phyloP scores from a whole-genome alignment of 2,329 filamentous ascomycete species.

The Trichoderma pleuroti region DNA sequence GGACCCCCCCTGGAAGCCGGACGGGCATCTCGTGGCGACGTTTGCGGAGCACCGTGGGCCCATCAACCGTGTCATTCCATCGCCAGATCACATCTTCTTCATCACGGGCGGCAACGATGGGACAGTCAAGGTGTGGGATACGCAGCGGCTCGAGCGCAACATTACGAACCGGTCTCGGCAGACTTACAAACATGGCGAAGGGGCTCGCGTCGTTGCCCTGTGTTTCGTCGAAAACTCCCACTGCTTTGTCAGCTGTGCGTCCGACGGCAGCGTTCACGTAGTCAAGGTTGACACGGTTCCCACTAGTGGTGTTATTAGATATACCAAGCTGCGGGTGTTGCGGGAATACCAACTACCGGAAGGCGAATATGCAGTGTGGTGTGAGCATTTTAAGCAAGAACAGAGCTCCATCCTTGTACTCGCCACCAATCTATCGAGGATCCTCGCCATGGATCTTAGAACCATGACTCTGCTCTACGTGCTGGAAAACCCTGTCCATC shows the following conservation, averaged over 20 bases:
- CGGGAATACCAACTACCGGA: constrained; percentile 74
- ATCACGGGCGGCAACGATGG: constrained; percentile 91
- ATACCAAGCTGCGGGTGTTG: constrained; percentile 72
- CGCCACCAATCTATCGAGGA: constrained; percentile 78
- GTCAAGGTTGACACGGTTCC: constrained; percentile 67
- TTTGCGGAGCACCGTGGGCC: constrained; percentile 83
- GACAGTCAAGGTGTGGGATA: constrained; percentile 89
- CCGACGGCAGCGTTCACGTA: constrained; percentile 84
- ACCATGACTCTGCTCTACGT: constrained; percentile 79
- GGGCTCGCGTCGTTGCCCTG: constrained; percentile 71
- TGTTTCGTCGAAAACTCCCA: constrained; percentile 94
- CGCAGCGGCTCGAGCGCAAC: constrained; percentile 83
- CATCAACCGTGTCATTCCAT: constrained; percentile 75
- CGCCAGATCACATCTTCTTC: constrained; percentile 92
- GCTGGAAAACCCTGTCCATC: constrained; percentile 82
- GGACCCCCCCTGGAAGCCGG: constrained; percentile 69
- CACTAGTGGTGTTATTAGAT: constrained; percentile 57
- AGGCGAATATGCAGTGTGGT: constrained; percentile 80
- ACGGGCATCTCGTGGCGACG: constrained; percentile 78
- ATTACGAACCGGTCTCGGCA: constrained; percentile 83
- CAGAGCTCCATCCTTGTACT: constrained; percentile 77
- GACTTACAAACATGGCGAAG: constrained; percentile 71
- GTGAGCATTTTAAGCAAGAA: constrained; percentile 85
- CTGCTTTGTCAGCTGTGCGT: constrained; percentile 86
- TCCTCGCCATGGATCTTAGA: constrained; percentile 81